A percentile compares a stretch with the other conserved stretches of the same genome.
Evolutionary conservation across 306 rosid genomes (phyloP).

Genomic region (Fragaria iinumae): DNA sequence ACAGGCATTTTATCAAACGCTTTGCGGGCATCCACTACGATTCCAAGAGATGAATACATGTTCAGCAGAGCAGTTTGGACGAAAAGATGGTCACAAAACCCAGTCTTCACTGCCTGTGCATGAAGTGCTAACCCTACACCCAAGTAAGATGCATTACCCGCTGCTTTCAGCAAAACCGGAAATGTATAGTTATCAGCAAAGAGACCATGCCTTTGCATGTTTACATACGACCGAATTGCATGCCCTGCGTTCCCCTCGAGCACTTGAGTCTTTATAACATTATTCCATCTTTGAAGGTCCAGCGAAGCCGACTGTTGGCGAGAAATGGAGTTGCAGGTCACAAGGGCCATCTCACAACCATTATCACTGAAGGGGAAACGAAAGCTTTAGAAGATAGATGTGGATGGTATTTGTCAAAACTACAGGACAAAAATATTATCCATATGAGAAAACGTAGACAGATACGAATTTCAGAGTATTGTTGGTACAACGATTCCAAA

Average conservation of each 20-base stretch:
- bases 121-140: slow-evolving; percentile 23
- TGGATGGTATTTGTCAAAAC: neutral
- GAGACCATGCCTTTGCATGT: slow-evolving; percentile 29
- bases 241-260: slow-evolving; percentile 19
- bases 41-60: slow-evolving; percentile 10
- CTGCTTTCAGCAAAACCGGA: slow-evolving; percentile 34
- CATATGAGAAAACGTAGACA: neutral
- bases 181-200: slow-evolving; percentile 30
- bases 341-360: slow-evolving; percentile 20
- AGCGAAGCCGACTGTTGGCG: neutral
- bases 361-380: neutral
- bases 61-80: slow-evolving; percentile 30
- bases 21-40: slow-evolving; percentile 15
- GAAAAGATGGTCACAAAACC: slow-evolving; percentile 19
- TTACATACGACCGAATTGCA: slow-evolving; percentile 20
- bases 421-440: slow-evolving; percentile 12
- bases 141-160: slow-evolving; percentile 4
- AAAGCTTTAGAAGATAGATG: neutral
- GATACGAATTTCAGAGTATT: slow-evolving; percentile 18
- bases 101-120: slow-evolving; percentile 21
- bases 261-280: slow-evolving; percentile 20
- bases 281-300: slow-evolving; percentile 24
- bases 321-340: slow-evolving; percentile 13
- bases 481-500: slow-evolving; percentile 24
- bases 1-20: slow-evolving; percentile 31